Evolutionary conservation across 805 yeast genomes (phyloP).

Genomic region (Ogataea wickerhamii): DNA sequence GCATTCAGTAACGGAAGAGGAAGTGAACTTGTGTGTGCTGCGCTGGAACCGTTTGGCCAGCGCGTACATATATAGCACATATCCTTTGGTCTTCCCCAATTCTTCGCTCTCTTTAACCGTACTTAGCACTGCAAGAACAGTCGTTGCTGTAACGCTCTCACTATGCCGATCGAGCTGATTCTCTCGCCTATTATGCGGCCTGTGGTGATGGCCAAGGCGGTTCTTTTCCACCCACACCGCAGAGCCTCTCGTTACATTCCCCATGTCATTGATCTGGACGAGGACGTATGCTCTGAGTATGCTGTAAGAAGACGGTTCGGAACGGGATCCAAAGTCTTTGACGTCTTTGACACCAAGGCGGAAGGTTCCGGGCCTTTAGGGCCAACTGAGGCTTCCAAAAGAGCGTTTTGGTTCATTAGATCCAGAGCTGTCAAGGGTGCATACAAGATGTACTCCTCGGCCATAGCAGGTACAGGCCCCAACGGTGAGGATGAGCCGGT

Average conservation of each 20-base stretch:
- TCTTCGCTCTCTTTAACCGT: no score
- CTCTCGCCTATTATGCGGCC: constrained; percentile 61
- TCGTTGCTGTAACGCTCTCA: constrained; percentile 35
- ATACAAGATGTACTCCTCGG: constrained; percentile 50
- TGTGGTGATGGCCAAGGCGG: constrained; percentile 50
- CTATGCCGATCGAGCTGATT: constrained; percentile 58
- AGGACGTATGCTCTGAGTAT: constrained; percentile 35
- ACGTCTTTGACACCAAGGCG: constrained; percentile 47
- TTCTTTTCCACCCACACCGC: constrained; percentile 53
- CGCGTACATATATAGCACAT: no score
- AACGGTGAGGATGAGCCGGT: constrained; percentile 54
- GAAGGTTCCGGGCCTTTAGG: constrained; percentile 37
- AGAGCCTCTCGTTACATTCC: constrained; percentile 56
- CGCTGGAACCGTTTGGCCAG: neutral
- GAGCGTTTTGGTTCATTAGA: constrained; percentile 51
- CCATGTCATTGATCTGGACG: constrained; percentile 43
- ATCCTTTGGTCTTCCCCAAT: neutral
- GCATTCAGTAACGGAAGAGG: constrained; percentile 42
- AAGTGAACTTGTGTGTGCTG: constrained; percentile 33
- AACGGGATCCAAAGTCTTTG: constrained; percentile 54
- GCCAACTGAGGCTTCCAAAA: constrained; percentile 39
- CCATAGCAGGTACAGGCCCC: constrained; percentile 39
- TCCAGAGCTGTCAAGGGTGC: constrained; percentile 69
- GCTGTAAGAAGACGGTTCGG: constrained; percentile 56
- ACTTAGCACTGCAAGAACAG: no score